These are phyloP conservation scores for Globisporangium canariense DNA, from an alignment of 352 stramenopile species.

Conservation along the genomic window DNA sequence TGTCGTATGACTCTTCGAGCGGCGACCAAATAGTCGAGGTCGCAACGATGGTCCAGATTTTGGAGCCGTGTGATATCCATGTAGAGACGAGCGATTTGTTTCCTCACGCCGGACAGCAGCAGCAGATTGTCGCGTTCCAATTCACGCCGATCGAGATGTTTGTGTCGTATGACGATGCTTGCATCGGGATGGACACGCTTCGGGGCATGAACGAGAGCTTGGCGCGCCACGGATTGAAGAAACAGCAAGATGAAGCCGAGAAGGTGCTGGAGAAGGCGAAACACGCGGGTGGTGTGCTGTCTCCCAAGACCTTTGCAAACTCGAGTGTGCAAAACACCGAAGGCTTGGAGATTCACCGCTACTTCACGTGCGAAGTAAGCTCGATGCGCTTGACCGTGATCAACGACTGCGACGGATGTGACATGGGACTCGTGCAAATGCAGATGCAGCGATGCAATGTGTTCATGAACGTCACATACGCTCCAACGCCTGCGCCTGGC, in stretches of 20 bases:
- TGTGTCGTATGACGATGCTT: slow-evolving; percentile 73
- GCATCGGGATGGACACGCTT: slow-evolving; percentile 51
- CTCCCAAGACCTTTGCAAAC: slow-evolving; percentile 16
- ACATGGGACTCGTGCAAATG: slow-evolving; percentile 81
- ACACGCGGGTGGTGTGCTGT: slow-evolving; percentile 10
- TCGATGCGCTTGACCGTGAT: slow-evolving; percentile 74
- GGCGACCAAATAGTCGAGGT: slow-evolving; percentile 18
- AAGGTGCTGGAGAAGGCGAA: not conserved
- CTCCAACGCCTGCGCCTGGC: slow-evolving; percentile 14
- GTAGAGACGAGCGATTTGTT: slow-evolving; percentile 69
- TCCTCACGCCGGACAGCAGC: slow-evolving; percentile 54
- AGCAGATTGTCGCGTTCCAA: slow-evolving; percentile 69
- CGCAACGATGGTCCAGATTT: slow-evolving; percentile 57
- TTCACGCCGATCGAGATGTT: slow-evolving; percentile 82
- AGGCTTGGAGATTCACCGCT: slow-evolving; percentile 59
- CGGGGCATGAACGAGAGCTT: slow-evolving; percentile 33
- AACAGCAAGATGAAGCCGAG: slow-evolving; percentile 8
- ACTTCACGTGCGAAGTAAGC: slow-evolving; percentile 70
- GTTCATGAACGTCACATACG: slow-evolving; percentile 74
- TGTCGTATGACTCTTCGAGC: slow-evolving; percentile 25
- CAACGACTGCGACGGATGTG: slow-evolving; percentile 83
- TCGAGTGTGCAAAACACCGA: not conserved
- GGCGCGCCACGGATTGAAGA: slow-evolving; percentile 19
- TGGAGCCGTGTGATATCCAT: slow-evolving; percentile 72
- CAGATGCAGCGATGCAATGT: slow-evolving; percentile 65